Evolutionary conservation across 768 basidiomycete genomes (phyloP).

Genomic region (Trametes cinnabarina): DNA sequence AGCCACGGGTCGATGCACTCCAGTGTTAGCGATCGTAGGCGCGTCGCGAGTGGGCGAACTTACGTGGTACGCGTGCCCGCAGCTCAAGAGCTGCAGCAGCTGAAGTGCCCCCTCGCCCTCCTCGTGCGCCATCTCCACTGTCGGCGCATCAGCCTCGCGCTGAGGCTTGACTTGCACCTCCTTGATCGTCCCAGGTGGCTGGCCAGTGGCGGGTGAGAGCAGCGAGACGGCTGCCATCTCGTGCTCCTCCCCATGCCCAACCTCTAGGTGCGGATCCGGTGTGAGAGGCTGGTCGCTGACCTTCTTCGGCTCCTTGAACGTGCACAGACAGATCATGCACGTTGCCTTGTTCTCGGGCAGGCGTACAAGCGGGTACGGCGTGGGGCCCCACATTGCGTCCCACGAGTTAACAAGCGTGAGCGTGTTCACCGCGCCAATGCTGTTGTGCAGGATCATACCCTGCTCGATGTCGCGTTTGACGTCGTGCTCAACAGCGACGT

Average conservation of each 20-base stretch:
- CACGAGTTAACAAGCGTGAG: conserved; percentile 36
- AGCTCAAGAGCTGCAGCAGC: conserved; percentile 70
- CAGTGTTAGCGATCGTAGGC: too few relatives aligned
- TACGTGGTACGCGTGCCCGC: conserved; percentile 90
- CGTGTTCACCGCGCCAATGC: neutral
- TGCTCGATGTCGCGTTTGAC: too few relatives aligned
- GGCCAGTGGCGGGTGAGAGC: neutral
- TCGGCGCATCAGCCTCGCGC: neutral
- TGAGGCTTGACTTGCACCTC: conserved; percentile 3
- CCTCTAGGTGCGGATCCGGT: too few relatives aligned
- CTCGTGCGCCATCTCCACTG: conserved; percentile 5
- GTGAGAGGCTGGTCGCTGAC: neutral
- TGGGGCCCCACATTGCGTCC: conserved; percentile 76
- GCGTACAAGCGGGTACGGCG: conserved; percentile 76
- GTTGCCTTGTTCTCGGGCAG: conserved; percentile 80
- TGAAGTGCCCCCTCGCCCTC: conserved; percentile 61
- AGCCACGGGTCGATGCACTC: too few relatives aligned
- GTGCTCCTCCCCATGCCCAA: conserved; percentile 26
- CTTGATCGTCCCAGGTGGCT: neutral
- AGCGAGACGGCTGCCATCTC: neutral
- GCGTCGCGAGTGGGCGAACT: too few relatives aligned
- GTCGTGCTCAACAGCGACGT: too few relatives aligned
- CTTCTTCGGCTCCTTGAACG: conserved; percentile 74
- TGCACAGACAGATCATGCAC: conserved; percentile 81
- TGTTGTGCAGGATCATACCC: neutral